Base-by-base conservation (phyloP, 2,329 filamentous ascomycete genomes). In the Fusarium secorum region DNA sequence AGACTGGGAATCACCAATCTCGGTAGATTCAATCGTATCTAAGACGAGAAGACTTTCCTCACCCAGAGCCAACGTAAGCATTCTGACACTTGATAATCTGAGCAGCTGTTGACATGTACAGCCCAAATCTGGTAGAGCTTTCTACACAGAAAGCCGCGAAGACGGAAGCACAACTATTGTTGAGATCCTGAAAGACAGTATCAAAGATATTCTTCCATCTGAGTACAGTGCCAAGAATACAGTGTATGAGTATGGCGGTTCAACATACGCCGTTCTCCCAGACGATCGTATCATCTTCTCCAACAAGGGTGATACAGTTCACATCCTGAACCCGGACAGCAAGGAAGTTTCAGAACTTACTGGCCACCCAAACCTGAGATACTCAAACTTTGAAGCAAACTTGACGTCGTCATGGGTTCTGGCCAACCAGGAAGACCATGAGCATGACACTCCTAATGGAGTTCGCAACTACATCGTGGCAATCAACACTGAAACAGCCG, bases 161-260 rank as follows among this genome's bases (percentile, higher is more conserved):
- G 79, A 82, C 42, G 86, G 85, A 10, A 79, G 82, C 20, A 81
- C 74, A 36, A 80, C 79, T 20, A 84, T 88, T 41, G 78, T 87
- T 11, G 81, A 86, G 71, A 74, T 83, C 32, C 74, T 75, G 15
- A 62, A 76, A 4, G 74, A 78, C 13, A 74, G 76, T 5, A 70
- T 74, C 18, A 78, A 76, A 28, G 81, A 86, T 32, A 74, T 86
- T 3, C 77, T 88, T 15, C 83, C 85, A 1, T 71, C 72, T 6
- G 75, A 81, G 0, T 83, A 83, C 69, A 84, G 80, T 64, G 84
- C 81, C 8, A 76, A 79, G 46, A 85, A 83, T 30, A 79, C 75
- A 3, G 83, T 88, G 20, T 86, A 88, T 65, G 86, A 86, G 66
- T 87, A 88, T 55, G 86, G 86, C 4, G 86, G 85, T 15, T 81